Percentiles rank a stretch among this genome's conserved stretches.
These are phyloP conservation scores for Pseudogymnoascus sp. DNA, from an alignment of 2,329 filamentous ascomycete species.

Conservation along the genomic window DNA sequence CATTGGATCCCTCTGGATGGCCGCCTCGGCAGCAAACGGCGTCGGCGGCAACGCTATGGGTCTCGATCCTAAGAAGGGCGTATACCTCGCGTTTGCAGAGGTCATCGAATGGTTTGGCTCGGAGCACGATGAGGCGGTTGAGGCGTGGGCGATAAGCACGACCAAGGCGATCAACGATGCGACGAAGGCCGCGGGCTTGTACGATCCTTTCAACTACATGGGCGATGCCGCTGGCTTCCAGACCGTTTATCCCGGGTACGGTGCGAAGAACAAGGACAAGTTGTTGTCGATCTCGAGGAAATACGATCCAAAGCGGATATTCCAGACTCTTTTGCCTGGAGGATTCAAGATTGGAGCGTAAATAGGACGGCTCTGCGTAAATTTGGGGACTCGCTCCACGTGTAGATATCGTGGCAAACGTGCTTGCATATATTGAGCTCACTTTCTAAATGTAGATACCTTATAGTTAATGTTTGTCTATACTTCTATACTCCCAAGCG, in stretches of 20 bases:
- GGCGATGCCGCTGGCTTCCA: constrained; percentile 33
- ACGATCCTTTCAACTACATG: constrained; percentile 35
- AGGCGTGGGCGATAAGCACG: constrained; percentile 19
- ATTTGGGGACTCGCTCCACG: neutral
- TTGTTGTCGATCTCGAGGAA: constrained; percentile 20
- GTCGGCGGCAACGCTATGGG: constrained; percentile 31
- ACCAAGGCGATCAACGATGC: constrained; percentile 21
- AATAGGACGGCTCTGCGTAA: neutral
- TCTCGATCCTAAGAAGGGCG: constrained; percentile 27
- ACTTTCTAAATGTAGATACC: neutral
- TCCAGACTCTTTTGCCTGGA: constrained; percentile 23
- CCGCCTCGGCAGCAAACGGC: constrained; percentile 23
- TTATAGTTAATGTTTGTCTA: neutral
- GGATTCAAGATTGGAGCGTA: constrained; percentile 20
- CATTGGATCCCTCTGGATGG: constrained; percentile 27
- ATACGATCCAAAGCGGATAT: constrained; percentile 25
- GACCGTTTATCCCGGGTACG: constrained; percentile 12
- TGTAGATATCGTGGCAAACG: neutral
- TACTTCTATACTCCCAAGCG: neutral
- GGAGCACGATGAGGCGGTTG: constrained; percentile 18
- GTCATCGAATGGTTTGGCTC: constrained; percentile 23
- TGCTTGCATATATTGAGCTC: neutral
- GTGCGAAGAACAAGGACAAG: constrained; percentile 9
- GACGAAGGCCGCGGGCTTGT: constrained; percentile 28
- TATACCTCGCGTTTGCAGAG: constrained; percentile 23